Evolutionary conservation across 441 rosid genomes (phyloP).

Genomic region (Gossypium laxum): DNA sequence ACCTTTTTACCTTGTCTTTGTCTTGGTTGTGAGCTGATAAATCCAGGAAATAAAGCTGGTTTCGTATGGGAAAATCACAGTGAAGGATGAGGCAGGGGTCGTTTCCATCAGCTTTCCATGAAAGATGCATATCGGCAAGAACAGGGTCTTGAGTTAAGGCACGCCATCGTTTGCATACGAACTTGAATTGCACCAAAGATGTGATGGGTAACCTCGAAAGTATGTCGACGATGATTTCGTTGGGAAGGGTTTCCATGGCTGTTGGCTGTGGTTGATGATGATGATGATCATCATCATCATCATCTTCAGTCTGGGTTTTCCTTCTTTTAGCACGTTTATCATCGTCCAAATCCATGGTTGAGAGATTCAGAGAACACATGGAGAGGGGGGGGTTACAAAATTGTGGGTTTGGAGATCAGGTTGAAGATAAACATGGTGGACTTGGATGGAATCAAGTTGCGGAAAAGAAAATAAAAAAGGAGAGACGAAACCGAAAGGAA

Average conservation of each 20-base stretch:
- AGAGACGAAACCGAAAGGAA: constrained; percentile 23
- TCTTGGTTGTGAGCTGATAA: constrained; percentile 25
- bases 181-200: constrained; percentile 55
- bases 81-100: constrained; percentile 68
- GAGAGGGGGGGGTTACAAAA: background rate
- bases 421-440: constrained; percentile 16
- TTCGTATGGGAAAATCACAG: constrained; percentile 61
- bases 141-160: constrained; percentile 40
- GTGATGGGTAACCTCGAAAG: constrained; percentile 67
- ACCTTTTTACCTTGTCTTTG: constrained; percentile 34
- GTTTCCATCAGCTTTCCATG: constrained; percentile 13
- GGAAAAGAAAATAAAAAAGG: constrained; percentile 5
- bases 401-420: background rate
- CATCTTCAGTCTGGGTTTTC: constrained; percentile 13
- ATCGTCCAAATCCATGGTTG: constrained; percentile 15
- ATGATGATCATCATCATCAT: background rate
- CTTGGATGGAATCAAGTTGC: constrained; percentile 18
- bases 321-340: constrained; percentile 16
- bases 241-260: constrained; percentile 50
- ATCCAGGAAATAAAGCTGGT: constrained; percentile 55
- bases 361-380: constrained; percentile 7
- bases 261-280: constrained; percentile 15
- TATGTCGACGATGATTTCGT: constrained; percentile 52
- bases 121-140: constrained; percentile 26
- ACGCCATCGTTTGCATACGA: constrained; percentile 56